These are phyloP conservation scores for Apiotrichum gamsii DNA, from an alignment of 1,284 basidiomycete species.

Conservation along the genomic window DNA sequence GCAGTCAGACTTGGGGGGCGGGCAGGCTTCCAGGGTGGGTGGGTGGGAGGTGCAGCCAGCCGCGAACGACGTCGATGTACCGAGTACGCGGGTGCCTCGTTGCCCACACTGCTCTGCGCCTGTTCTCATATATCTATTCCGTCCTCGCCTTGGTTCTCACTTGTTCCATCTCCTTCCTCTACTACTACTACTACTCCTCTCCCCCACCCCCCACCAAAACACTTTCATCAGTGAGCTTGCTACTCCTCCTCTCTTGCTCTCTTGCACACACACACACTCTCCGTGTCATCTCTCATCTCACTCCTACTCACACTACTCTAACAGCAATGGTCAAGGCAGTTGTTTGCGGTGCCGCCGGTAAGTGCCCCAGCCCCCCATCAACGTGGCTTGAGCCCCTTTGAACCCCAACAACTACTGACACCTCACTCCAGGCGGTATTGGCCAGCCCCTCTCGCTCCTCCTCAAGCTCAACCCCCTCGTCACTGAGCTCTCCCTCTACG, in stretches of 20 bases:
- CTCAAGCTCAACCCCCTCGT: conserved; percentile 81
- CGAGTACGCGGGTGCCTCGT: too few relatives aligned
- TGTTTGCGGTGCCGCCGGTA: conserved; percentile 86
- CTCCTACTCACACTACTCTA: conserved; percentile 4
- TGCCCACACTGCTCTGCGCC: too few relatives aligned
- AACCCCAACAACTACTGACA: background rate
- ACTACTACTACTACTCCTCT: too few relatives aligned
- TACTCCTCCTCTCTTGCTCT: conserved; percentile 1
- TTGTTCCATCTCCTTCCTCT: too few relatives aligned
- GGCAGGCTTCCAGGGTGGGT: too few relatives aligned
- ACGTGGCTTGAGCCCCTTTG: background rate
- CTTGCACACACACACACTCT: background rate
- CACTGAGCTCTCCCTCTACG: conserved; percentile 82
- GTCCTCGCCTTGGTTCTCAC: background rate
- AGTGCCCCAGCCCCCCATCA: conserved; percentile 15
- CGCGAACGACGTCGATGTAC: too few relatives aligned
- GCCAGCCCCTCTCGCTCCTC: conserved; percentile 85
- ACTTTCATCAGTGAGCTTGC: background rate
- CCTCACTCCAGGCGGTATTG: conserved; percentile 54
- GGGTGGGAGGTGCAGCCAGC: too few relatives aligned
- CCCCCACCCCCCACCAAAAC: background rate
- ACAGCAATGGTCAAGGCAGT: conserved; percentile 77
- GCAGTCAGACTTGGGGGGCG: too few relatives aligned
- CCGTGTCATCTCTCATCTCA: conserved; percentile 1
- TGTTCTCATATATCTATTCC: too few relatives aligned